Evolutionary conservation across 1,284 basidiomycete species (phyloP).

Genomic region (Melampsora larici-populina): DNA sequence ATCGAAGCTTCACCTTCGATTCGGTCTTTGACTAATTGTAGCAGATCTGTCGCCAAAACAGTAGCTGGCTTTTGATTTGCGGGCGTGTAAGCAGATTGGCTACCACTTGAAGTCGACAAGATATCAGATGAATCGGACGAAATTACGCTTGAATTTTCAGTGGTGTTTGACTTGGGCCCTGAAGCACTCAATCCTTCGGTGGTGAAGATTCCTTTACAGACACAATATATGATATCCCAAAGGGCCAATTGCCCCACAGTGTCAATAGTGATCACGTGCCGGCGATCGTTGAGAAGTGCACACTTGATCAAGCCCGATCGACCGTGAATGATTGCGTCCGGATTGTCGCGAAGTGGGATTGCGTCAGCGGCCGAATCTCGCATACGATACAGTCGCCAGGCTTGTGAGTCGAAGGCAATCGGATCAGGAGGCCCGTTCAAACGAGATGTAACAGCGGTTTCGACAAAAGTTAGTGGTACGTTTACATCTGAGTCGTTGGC

Average conservation of each 20-base stretch:
- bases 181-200: constrained; percentile 61
- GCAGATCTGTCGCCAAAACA: constrained; percentile 60
- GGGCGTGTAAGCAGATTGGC: not conserved
- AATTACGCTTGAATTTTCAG: constrained; percentile 42
- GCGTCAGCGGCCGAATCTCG: constrained; percentile 82
- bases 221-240: constrained; percentile 82
- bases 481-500: no score
- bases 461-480: no score
- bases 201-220: constrained; percentile 70
- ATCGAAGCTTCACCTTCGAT: constrained; percentile 90
- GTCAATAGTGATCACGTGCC: constrained; percentile 87
- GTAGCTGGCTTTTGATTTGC: constrained; percentile 15
- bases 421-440: constrained; percentile 5
- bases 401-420: constrained; percentile 1
- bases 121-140: not conserved
- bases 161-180: constrained; percentile 29
- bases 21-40: constrained; percentile 79
- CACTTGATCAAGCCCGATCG: constrained; percentile 74
- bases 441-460: constrained; percentile 1
- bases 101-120: not conserved
- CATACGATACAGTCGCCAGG: constrained; percentile 61
- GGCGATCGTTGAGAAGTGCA: constrained; percentile 71
- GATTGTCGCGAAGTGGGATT: constrained; percentile 61
- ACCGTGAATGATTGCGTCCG: constrained; percentile 72
- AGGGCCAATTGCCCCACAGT: constrained; percentile 76